A percentile compares a stretch with the other conserved stretches of the same genome.
Conservation (phyloP, 2,329 filamentous ascomycete species). For the Calonectria honghensis region DNA sequence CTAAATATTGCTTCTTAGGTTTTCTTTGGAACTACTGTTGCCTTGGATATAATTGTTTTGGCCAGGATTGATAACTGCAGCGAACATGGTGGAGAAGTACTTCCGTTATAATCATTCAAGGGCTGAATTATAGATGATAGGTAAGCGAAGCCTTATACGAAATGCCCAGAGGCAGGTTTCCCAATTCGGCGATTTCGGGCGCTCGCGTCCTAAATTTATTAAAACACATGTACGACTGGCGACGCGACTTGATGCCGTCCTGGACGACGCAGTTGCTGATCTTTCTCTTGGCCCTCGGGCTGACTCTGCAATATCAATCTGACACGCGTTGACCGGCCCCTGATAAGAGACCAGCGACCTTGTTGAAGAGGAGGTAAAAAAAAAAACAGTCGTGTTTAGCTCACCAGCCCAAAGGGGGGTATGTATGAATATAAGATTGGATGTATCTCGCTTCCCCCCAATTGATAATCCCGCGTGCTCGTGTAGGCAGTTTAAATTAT, state of each 20-base stretch:
- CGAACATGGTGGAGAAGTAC: too few species aligned
- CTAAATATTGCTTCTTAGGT: too few species aligned
- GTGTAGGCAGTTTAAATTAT: too few species aligned
- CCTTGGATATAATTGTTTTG: too few species aligned
- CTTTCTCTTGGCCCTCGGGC: not conserved
- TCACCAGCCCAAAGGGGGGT: not conserved
- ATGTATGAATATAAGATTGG: too few species aligned
- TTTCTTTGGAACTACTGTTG: too few species aligned
- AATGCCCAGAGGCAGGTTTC: not conserved
- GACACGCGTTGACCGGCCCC: not conserved
- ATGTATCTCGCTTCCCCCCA: not conserved
- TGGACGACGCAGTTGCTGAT: not conserved
- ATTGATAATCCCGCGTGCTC: too few species aligned
- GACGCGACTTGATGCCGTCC: not conserved
- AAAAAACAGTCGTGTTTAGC: not conserved
- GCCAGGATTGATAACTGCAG: too few species aligned
- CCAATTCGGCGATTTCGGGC: not conserved
- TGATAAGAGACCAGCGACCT: too few species aligned
- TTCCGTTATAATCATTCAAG: too few species aligned
- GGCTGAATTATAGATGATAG: too few species aligned
- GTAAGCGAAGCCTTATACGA: too few species aligned
- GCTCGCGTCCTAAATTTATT: not conserved
- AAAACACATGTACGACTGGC: not conserved
- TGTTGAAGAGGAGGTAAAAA: not conserved
- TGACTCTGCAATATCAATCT: not conserved